phyloP scores from a whole-genome alignment of 129 eudicot genomes.

The Erigeron canadensis region DNA sequence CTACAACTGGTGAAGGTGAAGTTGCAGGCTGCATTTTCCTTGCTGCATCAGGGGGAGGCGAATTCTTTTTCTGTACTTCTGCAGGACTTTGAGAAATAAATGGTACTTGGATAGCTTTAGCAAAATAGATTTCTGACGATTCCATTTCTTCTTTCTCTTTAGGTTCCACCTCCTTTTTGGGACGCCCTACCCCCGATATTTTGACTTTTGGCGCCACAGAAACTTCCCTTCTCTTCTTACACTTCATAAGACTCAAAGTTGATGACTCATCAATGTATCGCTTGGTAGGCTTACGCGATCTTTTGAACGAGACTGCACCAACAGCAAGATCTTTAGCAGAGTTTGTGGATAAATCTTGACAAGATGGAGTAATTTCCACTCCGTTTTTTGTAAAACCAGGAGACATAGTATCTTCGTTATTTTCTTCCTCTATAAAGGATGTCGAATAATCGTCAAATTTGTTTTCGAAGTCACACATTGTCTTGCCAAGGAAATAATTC shows the following conservation, averaged over 20 bases:
- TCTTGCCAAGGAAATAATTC: constrained; percentile 29
- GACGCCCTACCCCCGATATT: constrained; percentile 33
- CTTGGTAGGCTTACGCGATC: constrained; percentile 69
- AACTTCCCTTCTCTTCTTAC: constrained; percentile 44
- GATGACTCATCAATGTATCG: constrained; percentile 75
- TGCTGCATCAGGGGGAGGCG: constrained; percentile 22
- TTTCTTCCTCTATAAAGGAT: constrained; percentile 29
- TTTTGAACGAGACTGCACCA: constrained; percentile 42
- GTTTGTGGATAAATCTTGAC: constrained; percentile 29
- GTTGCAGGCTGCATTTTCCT: neutral
- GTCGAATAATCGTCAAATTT: constrained; percentile 46
- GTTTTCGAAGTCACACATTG: constrained; percentile 27
- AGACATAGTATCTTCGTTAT: constrained; percentile 27
- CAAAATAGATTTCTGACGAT: constrained; percentile 42
- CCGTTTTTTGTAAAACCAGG: constrained; percentile 23
- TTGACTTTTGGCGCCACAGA: constrained; percentile 39
- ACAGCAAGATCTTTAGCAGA: constrained; percentile 33
- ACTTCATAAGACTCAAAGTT: constrained; percentile 25
- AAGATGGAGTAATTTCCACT: constrained; percentile 9
- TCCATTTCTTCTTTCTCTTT: constrained; percentile 27
- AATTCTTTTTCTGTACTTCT: constrained; percentile 34
- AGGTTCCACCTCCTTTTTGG: constrained; percentile 31
- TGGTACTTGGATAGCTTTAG: constrained; percentile 72
- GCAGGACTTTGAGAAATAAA: constrained; percentile 47
- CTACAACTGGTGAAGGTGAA: too few relatives aligned